Evolutionary conservation across 2,329 filamentous ascomycete species (phyloP).

Genomic region (Hymenoscyphus repandus): DNA sequence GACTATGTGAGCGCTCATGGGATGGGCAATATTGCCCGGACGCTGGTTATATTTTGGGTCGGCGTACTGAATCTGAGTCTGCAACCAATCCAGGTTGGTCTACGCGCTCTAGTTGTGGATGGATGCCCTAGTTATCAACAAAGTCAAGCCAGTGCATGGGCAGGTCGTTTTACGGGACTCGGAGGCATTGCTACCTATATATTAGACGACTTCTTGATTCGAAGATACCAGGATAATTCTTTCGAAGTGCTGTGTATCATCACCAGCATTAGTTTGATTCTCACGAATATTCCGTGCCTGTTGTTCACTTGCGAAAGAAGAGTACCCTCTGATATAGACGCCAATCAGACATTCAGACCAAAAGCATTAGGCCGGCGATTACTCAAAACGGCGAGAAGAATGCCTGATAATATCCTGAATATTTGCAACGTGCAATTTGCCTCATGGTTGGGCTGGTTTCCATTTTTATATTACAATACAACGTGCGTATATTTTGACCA

Average conservation of each 20-base stretch:
- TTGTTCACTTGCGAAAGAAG: neutral
- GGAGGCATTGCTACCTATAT: slow-evolving; percentile 31
- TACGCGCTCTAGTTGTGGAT: slow-evolving; percentile 30
- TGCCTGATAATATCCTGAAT: slow-evolving; percentile 8
- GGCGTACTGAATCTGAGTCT: slow-evolving; percentile 28
- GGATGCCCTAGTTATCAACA: slow-evolving; percentile 29
- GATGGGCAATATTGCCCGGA: slow-evolving; percentile 6
- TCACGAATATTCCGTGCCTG: slow-evolving; percentile 2
- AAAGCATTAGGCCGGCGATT: neutral
- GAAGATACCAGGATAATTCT: slow-evolving; percentile 21
- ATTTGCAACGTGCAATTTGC: slow-evolving; percentile 26
- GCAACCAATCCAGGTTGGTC: slow-evolving; percentile 29
- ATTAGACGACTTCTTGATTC: slow-evolving; percentile 10
- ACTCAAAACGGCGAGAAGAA: slow-evolving; percentile 2
- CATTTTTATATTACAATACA: slow-evolving; percentile 31
- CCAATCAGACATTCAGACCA: neutral
- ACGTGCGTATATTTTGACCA: slow-evolving; percentile 12
- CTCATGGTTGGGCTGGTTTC: slow-evolving; percentile 33
- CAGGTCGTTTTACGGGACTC: slow-evolving; percentile 25
- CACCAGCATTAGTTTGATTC: slow-evolving; percentile 1
- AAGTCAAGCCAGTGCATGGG: slow-evolving; percentile 29
- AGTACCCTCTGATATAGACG: neutral
- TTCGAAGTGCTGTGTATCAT: slow-evolving; percentile 9
- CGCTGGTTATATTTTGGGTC: slow-evolving; percentile 22
- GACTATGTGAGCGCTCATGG: neutral